Base-by-base conservation (phyloP, 805 yeast genomes). In the Torulaspora microellipsoides region DNA sequence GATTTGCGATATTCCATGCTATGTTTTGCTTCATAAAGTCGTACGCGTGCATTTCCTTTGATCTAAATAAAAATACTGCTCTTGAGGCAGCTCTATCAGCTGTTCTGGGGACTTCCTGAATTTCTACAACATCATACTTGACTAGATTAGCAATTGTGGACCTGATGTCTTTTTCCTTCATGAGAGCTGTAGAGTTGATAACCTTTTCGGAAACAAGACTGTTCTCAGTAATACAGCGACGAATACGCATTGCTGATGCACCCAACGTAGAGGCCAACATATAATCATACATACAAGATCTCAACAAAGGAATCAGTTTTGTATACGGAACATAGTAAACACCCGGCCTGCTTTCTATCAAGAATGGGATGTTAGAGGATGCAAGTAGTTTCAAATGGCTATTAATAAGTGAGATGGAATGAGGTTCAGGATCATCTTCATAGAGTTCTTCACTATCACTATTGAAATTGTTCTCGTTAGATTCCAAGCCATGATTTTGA, bases 51-150 rank as follows among this genome's bases (percentile, higher is more conserved):
- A 57, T 62, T n/a, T 78, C 75, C 29, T 78, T 80, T 53, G 80
- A 83, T 56, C 88, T 76, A 72, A 88, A 93, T 28, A 90, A 73
- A 60, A 79, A 93, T 25, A 85, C 83, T 1, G 97, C 83, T 53
- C 95, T 80, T 32, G 86, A 80, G 0, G 97, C 95, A 2, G 95
- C 90, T 53, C 98, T 75, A 62, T 93, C 98, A 17, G 80, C 82
- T 8, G 95, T 83, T 56, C 91, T 78, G 10, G 98, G 97, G 25
- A 93, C 84, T 67, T 93, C 99, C 65, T 91, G 98, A 30, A 90
- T 75, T 59, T 91, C 96, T 14, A 90, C 69, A 14, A 85, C 75
- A 48, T 90, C 88, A 51, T 79, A 73, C 41, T 75, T 77, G 23
- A 85, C 75, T 42, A 93, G 68, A 28, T 77, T 76, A 36, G 83